phyloP scores from a whole-genome alignment of 192 early-diverging fungal genomes.

The Mycoemilia scoparia region DNA sequence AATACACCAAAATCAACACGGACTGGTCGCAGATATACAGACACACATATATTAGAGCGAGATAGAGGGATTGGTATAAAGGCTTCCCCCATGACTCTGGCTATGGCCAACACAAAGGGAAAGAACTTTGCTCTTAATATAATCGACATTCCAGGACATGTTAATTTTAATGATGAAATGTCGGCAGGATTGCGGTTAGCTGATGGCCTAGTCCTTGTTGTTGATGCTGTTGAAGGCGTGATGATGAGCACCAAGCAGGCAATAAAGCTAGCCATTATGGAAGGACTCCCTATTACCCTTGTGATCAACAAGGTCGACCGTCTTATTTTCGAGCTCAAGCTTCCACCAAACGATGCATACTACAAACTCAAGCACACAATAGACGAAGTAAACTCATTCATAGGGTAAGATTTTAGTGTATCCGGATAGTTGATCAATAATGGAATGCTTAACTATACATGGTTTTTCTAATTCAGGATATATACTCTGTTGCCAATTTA shows the following conservation, averaged over 20 bases:
- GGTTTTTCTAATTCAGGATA: too few relatives aligned
- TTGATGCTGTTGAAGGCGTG: conserved; percentile 93
- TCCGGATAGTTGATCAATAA: too few relatives aligned
- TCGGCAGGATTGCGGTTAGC: conserved; percentile 65
- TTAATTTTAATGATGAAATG: conserved; percentile 87
- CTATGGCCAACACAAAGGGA: conserved; percentile 67
- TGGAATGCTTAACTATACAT: too few relatives aligned
- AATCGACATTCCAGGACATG: conserved; percentile 90
- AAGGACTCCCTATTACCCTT: conserved; percentile 60
- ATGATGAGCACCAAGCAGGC: conserved; percentile 85
- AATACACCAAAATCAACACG: conserved; percentile 15
- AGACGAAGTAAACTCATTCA: conserved; percentile 82
- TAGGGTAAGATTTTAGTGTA: too few relatives aligned
- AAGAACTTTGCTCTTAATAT: conserved; percentile 84
- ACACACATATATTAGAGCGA: conserved; percentile 80
- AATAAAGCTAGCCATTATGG: conserved; percentile 62
- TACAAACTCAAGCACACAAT: conserved; percentile 90
- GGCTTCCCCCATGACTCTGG: conserved; percentile 80
- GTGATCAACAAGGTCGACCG: conserved; percentile 98
- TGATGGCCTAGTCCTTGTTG: conserved; percentile 82
- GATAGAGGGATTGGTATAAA: conserved; percentile 82
- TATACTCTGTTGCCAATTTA: too few relatives aligned
- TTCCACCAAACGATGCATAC: conserved; percentile 93
- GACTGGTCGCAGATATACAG: conserved; percentile 38
- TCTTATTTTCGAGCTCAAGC: conserved; percentile 86